Conservation (phyloP, 768 basidiomycete genomes). For the Collybia mongolica region DNA sequence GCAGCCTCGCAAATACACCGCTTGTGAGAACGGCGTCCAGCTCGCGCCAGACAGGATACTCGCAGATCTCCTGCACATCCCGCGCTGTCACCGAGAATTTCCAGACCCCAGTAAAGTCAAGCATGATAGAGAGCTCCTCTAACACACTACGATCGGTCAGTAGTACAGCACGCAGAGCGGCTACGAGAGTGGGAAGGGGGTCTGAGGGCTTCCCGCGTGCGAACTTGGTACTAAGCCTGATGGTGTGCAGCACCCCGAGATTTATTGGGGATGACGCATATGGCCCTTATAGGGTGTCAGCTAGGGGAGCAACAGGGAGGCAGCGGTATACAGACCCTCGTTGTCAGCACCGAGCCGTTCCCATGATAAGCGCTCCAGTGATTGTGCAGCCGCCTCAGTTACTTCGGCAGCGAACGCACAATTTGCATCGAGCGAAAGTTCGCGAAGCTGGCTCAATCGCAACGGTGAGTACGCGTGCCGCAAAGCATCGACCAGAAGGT, state of each 20-base stretch:
- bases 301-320: background rate
- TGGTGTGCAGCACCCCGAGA: background rate
- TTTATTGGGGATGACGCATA: background rate
- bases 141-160: background rate
- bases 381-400: background rate
- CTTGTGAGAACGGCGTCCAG: constrained; percentile 6
- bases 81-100: constrained; percentile 12
- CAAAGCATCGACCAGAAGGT: constrained; percentile 1
- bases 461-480: constrained; percentile 1
- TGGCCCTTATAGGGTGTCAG: background rate
- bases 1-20: background rate
- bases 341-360: background rate
- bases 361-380: constrained; percentile 3
- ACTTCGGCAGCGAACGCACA: background rate
- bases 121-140: constrained; percentile 2
- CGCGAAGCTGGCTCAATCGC: background rate
- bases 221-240: constrained; percentile 5
- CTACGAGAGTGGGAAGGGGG: constrained; percentile 5
- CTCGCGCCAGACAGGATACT: constrained; percentile 10
- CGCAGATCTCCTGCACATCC: constrained; percentile 6
- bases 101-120: constrained; percentile 14
- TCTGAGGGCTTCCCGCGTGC: constrained; percentile 5
- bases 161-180: background rate
- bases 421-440: constrained; percentile 1
- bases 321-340: background rate